Base-by-base conservation (phyloP, 257 asterid genomes). In the Verbascum thapsus region DNA sequence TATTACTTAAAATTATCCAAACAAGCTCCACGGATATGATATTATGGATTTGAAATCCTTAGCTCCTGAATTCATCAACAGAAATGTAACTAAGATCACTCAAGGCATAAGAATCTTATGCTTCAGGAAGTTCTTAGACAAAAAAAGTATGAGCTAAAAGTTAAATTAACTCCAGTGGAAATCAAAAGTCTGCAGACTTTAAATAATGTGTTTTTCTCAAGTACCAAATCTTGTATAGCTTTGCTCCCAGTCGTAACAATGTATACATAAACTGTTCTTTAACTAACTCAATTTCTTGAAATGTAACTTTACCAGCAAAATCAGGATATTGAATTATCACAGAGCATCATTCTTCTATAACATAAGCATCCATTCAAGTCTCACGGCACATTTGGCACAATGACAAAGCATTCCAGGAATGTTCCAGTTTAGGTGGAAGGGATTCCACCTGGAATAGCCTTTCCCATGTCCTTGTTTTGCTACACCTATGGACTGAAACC, bases 281-380 rank as follows among this genome's bases (percentile, higher is more conserved):
- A 37, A 26, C 22, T 40, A n/a, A 37, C 61, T 50, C 49, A 53
- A 22, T 26, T 55, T 37, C 64, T 64, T 60, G 32, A 66, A 34
- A 62, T 40, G 47, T 18, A 48, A 37, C 53, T 53, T 48, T 10
- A 30, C 16, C 30, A 7, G 4, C 12, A 56, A 45, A 10, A 5
- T 11, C 23, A 42, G 35, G 58, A 37, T 32, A 16, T 13, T 47
- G 7, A 32, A 58, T 23, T 26, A 3, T 47, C 49, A 10, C 15
- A 48, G n/a, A 30, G 2, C 22, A 20, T 8, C 10, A 47, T 37
- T 0, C 5, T 59, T 40, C 17, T 54, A 37, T 3, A 12, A 44
- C 57, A 42, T 6, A 45, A 48, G 40, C 32, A 72, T 13, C 43
- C 44, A 30, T 41, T 35, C 39, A 44, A 40, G 19, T 67, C 43